These are phyloP conservation scores for Xylaria sp. DNA, from an alignment of 2,329 filamentous ascomycete species.

Conservation along the genomic window DNA sequence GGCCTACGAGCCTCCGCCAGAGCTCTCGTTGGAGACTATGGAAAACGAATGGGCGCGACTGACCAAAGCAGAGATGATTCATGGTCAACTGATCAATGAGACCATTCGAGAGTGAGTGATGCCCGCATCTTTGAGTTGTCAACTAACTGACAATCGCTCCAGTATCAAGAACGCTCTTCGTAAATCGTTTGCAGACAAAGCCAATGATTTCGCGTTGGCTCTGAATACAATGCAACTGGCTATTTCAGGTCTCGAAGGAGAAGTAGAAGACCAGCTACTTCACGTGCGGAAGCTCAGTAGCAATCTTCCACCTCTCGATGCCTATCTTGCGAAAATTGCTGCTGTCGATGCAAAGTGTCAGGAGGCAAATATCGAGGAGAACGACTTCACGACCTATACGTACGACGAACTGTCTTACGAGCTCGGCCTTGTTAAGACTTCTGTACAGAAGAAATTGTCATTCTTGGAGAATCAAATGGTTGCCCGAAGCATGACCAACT, in stretches of 20 bases:
- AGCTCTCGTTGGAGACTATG: constrained; percentile 74
- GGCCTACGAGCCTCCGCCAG: constrained; percentile 82
- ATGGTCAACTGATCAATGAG: constrained; percentile 94
- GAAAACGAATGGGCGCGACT: constrained; percentile 77
- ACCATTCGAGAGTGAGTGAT: constrained; percentile 79
- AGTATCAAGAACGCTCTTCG: constrained; percentile 93
- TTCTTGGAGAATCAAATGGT: constrained; percentile 99
- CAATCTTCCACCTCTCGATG: constrained; percentile 82
- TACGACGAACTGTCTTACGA: constrained; percentile 96
- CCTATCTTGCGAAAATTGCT: constrained; percentile 83
- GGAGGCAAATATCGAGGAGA: constrained; percentile 98
- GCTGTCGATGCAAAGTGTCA: constrained; percentile 81
- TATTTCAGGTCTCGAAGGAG: constrained; percentile 94
- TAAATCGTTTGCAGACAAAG: constrained; percentile 92
- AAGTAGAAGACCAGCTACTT: constrained; percentile 87
- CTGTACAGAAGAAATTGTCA: constrained; percentile 90
- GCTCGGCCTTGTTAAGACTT: constrained; percentile 81
- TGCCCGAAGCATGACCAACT: constrained; percentile 95
- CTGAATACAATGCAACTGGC: constrained; percentile 92
- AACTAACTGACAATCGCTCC: constrained; percentile 23
- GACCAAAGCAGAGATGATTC: constrained; percentile 76
- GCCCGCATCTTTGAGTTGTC: not conserved
- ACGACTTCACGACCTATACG: constrained; percentile 99
- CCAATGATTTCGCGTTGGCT: constrained; percentile 93
- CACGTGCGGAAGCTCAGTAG: constrained; percentile 82